Base-by-base conservation (phyloP, 352 stramenopile genomes). In the Phytophthora multivora region DNA sequence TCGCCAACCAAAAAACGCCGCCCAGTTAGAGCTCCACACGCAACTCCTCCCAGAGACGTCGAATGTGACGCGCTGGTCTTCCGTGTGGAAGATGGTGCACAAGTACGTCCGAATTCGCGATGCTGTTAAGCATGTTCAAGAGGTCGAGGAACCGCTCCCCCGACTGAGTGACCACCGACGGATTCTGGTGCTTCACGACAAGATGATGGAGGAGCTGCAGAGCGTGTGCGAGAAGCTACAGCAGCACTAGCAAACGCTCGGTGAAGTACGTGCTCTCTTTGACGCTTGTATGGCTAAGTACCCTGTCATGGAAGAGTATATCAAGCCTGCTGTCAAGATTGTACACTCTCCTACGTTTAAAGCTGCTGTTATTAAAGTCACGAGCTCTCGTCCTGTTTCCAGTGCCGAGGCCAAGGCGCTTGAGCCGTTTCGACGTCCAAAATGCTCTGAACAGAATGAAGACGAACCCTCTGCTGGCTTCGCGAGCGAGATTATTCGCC, bases 181-280 rank as follows among this genome's bases (percentile, higher is more conserved):
- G 2, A 45, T 45, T 25, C 0, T 51, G 7, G 21, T 19, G 2
- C 58, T 71, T 9, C 28, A 61, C 36, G 23, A 19, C 2, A 64
- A 64, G 46, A 33, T 75, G 21, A 13, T n/a, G n/a, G n/a, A 64
- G 15, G 56, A 75, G 16, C 40, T 75, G 1, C 12, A 69, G 0
- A 69, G 62, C 23, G 46, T 70, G 1, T 64, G 59, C 25, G 36
- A 54, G n/a, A 66, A 66, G 48, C 52, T 74, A 11, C 45, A 74
- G 42, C 18, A 41, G 2, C 12, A 35, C 19, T 30, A 58, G 15
- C 51, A 54, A 16, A 58, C 62, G 16, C 54, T 71, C 1, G 50
- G 28, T 2, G 59, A 73, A 2, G n/a, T 45, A 7, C 38, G 38
- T 2, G 15, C 23, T 59, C 19, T 43, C 36, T n/a, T 45, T 16